Base-by-base conservation (phyloP, 2,329 filamentous ascomycete genomes). In the Trichoderma koningii region DNA sequence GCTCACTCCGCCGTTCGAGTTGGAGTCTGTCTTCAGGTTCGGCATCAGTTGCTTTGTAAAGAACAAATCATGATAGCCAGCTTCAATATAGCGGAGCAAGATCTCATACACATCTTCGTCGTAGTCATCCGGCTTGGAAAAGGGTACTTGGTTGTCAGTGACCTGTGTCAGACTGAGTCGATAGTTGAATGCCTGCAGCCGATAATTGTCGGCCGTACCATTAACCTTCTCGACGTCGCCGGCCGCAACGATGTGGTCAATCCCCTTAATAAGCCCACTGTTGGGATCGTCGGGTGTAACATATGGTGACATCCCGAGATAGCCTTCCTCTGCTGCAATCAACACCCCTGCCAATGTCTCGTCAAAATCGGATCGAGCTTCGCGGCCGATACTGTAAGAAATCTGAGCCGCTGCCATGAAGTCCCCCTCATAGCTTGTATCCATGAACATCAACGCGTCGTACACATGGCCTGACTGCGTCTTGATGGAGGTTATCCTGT, bases 381-480 rank as follows among this genome's bases (percentile, higher is more conserved):
- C 70, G 26, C 69, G 69, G 14, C 68, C 69, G 34, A 63, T 45
- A 17, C 50, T 66, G 34, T 63, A 69, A 1, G 68, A 56, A 7
- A 69, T 64, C 2, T 63, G 65, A 2, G 68, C 66, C 5, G 69
- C 69, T 14, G 69, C 70, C 41, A 72, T 66, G 3, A 73, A 64
- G 42, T 73, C 71, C 9, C 71, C 71, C 30, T 73, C 71, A 45
- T 73, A 73, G 12, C 69, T 69, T 6, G 70, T 71, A 28, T 72
- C 71, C 38, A 73, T 67, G 50, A 72, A 70, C 38, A 71, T 66
- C 48, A 70, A 45, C 30, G 26, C 51, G 19, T 63, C 47, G n/a
- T 62, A 47, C 1, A 21, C n/a, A 7, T 65, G 59, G 10, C 63
- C 66, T 41, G 66, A 53, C 14, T 61, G 34, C 14, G 65, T 38